Evolutionary conservation across 305 asterid species (phyloP).

Genomic region (Fraxinus latifolia): DNA sequence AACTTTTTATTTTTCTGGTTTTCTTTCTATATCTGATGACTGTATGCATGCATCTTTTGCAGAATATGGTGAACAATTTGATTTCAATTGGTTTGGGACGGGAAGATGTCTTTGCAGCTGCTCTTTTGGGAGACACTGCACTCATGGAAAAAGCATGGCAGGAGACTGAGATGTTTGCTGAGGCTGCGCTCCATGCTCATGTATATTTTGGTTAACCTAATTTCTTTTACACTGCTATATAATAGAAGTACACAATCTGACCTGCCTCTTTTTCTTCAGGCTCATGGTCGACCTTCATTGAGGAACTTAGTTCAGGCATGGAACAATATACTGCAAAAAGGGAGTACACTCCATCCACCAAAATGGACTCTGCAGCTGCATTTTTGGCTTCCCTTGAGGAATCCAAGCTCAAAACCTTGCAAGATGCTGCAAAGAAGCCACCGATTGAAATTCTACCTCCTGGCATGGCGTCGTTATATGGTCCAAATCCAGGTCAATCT

Average conservation of each 20-base stretch:
- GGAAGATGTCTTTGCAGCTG: slow-evolving; percentile 95
- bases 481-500: slow-evolving; percentile 73
- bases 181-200: slow-evolving; percentile 90
- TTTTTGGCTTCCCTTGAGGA: slow-evolving; percentile 93
- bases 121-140: slow-evolving; percentile 85
- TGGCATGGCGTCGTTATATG: slow-evolving; percentile 83
- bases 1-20: background rate
- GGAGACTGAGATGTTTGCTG: slow-evolving; percentile 97
- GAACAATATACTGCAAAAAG: slow-evolving; percentile 80
- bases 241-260: slow-evolving; percentile 1
- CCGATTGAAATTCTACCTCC: slow-evolving; percentile 91
- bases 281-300: slow-evolving; percentile 84
- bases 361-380: slow-evolving; percentile 86
- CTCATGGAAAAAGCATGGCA: slow-evolving; percentile 97
- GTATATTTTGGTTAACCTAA: slow-evolving; percentile 34
- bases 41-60: slow-evolving; percentile 25
- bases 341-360: slow-evolving; percentile 60
- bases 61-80: slow-evolving; percentile 83
- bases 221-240: background rate
- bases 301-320: slow-evolving; percentile 85
- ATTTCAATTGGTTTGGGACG: slow-evolving; percentile 84
- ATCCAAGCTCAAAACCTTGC: slow-evolving; percentile 77
- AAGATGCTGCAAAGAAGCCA: slow-evolving; percentile 86
- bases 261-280: slow-evolving; percentile 41
- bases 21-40: background rate